phyloP scores from a whole-genome alignment of 75 land plant species.

The Adiantum capillusveneris region DNA sequence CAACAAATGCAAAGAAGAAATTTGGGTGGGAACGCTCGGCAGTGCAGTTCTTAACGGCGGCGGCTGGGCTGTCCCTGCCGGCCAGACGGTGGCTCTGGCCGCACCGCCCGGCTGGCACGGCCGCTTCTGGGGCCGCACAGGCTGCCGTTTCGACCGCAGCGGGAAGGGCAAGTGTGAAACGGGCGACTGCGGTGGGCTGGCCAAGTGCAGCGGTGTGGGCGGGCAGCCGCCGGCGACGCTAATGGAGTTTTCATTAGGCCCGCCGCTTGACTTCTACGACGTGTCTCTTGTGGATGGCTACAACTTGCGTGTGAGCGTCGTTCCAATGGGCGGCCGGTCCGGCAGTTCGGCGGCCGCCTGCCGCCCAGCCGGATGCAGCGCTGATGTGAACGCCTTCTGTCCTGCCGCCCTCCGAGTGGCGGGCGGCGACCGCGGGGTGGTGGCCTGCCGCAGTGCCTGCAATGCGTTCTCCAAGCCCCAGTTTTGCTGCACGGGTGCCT shows the following conservation, averaged over 20 bases:
- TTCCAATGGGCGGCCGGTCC: constrained; percentile 20
- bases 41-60: constrained; percentile 30
- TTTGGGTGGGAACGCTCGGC: constrained; percentile 58
- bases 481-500: constrained; percentile 68
- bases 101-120: constrained; percentile 49
- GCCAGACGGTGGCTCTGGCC: constrained; percentile 18
- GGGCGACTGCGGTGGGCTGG: constrained; percentile 59
- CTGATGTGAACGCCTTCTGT: constrained; percentile 29
- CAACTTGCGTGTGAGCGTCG: constrained; percentile 63
- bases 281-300: constrained; percentile 78
- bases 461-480: constrained; percentile 55
- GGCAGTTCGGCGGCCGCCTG: constrained; percentile 18
- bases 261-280: constrained; percentile 46
- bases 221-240: constrained; percentile 45
- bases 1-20: constrained; percentile 41
- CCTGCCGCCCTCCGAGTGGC: constrained; percentile 34
- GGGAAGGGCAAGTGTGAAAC: constrained; percentile 42
- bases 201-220: constrained; percentile 42
- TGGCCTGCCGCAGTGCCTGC: constrained; percentile 84
- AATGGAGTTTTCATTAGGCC: constrained; percentile 42
- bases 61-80: constrained; percentile 42
- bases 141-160: constrained; percentile 46
- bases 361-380: constrained; percentile 54
- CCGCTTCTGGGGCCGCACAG: constrained; percentile 69
- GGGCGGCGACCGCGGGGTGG: constrained; percentile 34